A percentile compares a stretch with the other conserved stretches of the same genome.
Conservation (phyloP, 208 protist genomes). For the Trypanosoma conorhini region DNA sequence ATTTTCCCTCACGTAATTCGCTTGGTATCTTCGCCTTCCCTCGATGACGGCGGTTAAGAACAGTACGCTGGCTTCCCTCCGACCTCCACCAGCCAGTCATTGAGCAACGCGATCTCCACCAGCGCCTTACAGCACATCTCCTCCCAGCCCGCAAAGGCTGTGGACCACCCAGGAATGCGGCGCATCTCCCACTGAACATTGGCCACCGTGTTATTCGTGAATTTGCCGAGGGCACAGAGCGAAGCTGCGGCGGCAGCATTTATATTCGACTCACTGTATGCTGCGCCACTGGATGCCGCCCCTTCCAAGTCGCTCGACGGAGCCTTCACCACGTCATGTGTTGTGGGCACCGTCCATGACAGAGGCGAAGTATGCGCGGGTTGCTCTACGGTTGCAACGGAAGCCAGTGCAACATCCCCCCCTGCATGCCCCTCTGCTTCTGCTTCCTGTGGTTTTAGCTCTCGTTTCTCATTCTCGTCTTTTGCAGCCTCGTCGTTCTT, state of each 20-base stretch:
- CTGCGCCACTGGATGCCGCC: neutral
- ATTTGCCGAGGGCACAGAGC: conserved; percentile 68
- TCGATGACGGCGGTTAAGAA: neutral
- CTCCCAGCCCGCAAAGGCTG: conserved; percentile 54
- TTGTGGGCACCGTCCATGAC: neutral
- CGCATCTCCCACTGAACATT: conserved; percentile 70
- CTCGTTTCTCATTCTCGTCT: neutral
- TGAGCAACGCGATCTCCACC: conserved; percentile 70
- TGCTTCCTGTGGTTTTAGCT: neutral
- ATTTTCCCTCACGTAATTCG: no score
- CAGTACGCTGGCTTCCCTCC: neutral
- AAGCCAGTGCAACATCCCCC: neutral
- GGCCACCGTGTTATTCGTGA: conserved; percentile 46
- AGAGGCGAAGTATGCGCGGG: neutral
- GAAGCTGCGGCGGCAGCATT: conserved; percentile 48
- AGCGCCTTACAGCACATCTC: conserved; percentile 55
- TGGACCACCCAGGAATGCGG: conserved; percentile 43
- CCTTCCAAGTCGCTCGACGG: neutral
- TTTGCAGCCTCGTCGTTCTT: neutral
- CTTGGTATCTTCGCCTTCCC: no score
- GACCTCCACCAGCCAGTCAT: conserved; percentile 69
- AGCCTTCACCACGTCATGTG: conserved; percentile 2
- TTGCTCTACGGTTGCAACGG: neutral
- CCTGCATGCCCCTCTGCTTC: neutral
- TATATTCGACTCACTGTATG: conserved; percentile 30